Conservation (phyloP, 2,329 filamentous ascomycete genomes). For the Cytospora piceae region DNA sequence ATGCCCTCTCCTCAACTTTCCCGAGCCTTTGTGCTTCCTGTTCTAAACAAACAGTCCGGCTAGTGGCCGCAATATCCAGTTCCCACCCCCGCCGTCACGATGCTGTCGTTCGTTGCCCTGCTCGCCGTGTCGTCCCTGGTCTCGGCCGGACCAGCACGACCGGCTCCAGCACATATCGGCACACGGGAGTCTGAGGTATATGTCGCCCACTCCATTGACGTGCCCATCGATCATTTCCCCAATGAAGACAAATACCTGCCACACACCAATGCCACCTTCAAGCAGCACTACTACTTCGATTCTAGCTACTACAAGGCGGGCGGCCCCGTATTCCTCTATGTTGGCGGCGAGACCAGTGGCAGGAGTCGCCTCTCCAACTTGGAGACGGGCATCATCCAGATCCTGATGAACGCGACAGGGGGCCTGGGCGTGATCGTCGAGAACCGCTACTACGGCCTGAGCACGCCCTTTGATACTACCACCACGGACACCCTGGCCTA, state of each 20-base stretch:
- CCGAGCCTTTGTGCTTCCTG: not conserved
- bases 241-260: constrained; percentile 44
- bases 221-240: constrained; percentile 52
- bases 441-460: constrained; percentile 55
- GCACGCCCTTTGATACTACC: constrained; percentile 51
- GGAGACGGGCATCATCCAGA: constrained; percentile 50
- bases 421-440: constrained; percentile 58
- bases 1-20: not conserved
- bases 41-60: not conserved
- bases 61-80: not conserved
- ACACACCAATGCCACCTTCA: constrained; percentile 53
- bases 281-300: constrained; percentile 59
- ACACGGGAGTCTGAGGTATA: constrained; percentile 31
- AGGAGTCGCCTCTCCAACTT: constrained; percentile 37
- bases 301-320: constrained; percentile 57
- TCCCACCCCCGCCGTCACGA: constrained; percentile 2
- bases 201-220: constrained; percentile 37
- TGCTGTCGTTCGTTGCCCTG: constrained; percentile 14
- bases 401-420: constrained; percentile 57
- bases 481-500: constrained; percentile 54
- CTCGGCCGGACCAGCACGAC: constrained; percentile 19
- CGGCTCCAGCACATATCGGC: not conserved
- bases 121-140: constrained; percentile 21
- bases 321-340: constrained; percentile 46
- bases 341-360: constrained; percentile 40